Evolutionary conservation across 257 asterid genomes (phyloP).

Genomic region (Plantago ovata): DNA sequence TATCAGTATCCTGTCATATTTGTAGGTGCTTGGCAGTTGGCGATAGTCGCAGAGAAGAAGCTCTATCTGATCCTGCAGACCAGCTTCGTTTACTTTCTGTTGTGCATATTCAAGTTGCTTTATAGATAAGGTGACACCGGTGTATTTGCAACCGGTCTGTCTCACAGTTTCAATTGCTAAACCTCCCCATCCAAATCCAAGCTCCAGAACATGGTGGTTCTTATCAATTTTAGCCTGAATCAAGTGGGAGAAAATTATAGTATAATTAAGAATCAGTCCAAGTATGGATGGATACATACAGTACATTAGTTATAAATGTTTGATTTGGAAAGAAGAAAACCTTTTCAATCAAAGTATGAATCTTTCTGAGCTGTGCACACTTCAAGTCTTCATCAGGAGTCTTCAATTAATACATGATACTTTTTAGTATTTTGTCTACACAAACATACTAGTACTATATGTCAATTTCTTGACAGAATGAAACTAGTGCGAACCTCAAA

Average conservation of each 20-base stretch:
- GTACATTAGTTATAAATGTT: too few relatives aligned
- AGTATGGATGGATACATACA: too few relatives aligned
- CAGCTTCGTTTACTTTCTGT: slow-evolving; percentile 48
- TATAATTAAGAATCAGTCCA: too few relatives aligned
- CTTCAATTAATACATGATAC: slow-evolving; percentile 18
- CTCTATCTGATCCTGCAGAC: too few relatives aligned
- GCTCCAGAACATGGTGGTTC: slow-evolving; percentile 63
- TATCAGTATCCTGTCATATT: slow-evolving; percentile 52
- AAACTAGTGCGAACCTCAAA: slow-evolving; percentile 45
- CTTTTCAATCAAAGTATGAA: slow-evolving; percentile 54
- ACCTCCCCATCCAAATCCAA: slow-evolving; percentile 77
- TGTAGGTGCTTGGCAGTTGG: too few relatives aligned
- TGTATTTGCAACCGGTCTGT: slow-evolving; percentile 63
- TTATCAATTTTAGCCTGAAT: too few relatives aligned
- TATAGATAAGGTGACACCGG: slow-evolving; percentile 70
- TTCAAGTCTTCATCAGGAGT: slow-evolving; percentile 59
- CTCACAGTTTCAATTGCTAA: slow-evolving; percentile 58
- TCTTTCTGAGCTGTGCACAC: slow-evolving; percentile 54
- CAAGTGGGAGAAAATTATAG: too few relatives aligned
- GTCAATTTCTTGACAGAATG: too few relatives aligned
- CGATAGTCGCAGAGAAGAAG: too few relatives aligned
- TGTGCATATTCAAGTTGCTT: slow-evolving; percentile 53
- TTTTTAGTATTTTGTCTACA: not conserved
- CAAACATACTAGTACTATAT: too few relatives aligned
- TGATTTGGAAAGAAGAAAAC: slow-evolving; percentile 21